Evolutionary conservation across 2,329 filamentous ascomycete genomes (phyloP), one percentile per base, ranked within the genome.

Genomic region (Penicillium sp.): DNA sequence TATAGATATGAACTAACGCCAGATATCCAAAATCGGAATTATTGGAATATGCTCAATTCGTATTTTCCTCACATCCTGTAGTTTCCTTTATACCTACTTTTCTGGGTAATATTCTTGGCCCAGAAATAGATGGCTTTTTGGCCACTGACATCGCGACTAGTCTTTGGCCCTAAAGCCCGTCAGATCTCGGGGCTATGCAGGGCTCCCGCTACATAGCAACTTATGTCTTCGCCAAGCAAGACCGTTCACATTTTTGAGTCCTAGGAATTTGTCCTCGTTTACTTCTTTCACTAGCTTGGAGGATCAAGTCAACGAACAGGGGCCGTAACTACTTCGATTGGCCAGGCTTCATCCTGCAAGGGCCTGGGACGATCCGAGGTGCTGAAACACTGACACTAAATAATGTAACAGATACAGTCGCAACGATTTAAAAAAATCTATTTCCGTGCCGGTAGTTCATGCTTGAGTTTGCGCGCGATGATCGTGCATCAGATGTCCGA

Each of bases 1-100:
- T 22, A 50, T 50, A 49, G 46, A 31, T 40, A 40, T 49, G 46
- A 49, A 40, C 26, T 22, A 49, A 49, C 31, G 46, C 27, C 45
- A 47, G 26, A 47, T 47, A 47, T 37, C 46, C 46, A 49, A 45
- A 40, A 20, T 49, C 31, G 27, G 18, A 20, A 26, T 18, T 29
- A 46, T 29, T n/a, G 26, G 37, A 22, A 22, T 1, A 22, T 40
- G 4, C n/a, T 18, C 37, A 40, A 20, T 40, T 5, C 29, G n/a
- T 12, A 22, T 20, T 22, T 40, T 22, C 3, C 7, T 29, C n/a
- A 14, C 44, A 29, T 22, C 18, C 18, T 22, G n/a, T 22, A 40
- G 33, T 9, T n/a, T 22, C 37, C 18, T 40, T 40, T 22, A 18
- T 40, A 40, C 9, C 18, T 40, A 40, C 37, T 18, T 12, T 18